phyloP scores from a whole-genome alignment of 192 early-diverging fungal species.

The Coemansia furcata region DNA sequence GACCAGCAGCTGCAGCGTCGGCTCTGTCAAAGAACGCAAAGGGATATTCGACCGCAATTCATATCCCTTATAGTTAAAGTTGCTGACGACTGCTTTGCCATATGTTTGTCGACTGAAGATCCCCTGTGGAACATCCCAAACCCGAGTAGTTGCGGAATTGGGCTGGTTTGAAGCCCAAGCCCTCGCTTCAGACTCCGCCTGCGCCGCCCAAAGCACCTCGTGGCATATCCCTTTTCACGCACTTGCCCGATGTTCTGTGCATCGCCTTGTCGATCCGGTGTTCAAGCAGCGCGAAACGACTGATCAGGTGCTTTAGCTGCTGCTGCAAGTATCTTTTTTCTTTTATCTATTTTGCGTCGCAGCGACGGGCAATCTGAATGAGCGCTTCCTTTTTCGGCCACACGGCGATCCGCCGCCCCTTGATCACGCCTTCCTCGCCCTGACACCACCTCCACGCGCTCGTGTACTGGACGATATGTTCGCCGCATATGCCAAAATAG shows the following conservation, averaged over 20 bases:
- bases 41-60: background rate
- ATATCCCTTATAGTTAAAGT: background rate
- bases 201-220: background rate
- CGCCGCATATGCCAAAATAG: background rate
- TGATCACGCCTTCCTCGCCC: background rate
- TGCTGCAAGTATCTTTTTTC: background rate
- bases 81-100: background rate
- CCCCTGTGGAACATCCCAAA: background rate
- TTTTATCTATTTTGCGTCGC: background rate
- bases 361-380: constrained; percentile 2
- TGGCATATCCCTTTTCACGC: background rate
- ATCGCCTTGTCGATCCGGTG: constrained; percentile 1
- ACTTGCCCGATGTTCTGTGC: background rate
- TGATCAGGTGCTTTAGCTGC: background rate
- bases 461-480: background rate
- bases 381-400: background rate
- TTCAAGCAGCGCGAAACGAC: background rate
- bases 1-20: background rate
- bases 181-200: background rate
- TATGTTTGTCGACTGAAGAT: background rate
- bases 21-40: background rate
- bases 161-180: background rate
- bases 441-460: background rate
- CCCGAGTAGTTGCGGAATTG: background rate
- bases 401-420: background rate